A percentile compares a stretch with the other conserved stretches of the same genome.
Conservation (phyloP, 2,329 filamentous ascomycete species). For the Shiraia bambusicola region DNA sequence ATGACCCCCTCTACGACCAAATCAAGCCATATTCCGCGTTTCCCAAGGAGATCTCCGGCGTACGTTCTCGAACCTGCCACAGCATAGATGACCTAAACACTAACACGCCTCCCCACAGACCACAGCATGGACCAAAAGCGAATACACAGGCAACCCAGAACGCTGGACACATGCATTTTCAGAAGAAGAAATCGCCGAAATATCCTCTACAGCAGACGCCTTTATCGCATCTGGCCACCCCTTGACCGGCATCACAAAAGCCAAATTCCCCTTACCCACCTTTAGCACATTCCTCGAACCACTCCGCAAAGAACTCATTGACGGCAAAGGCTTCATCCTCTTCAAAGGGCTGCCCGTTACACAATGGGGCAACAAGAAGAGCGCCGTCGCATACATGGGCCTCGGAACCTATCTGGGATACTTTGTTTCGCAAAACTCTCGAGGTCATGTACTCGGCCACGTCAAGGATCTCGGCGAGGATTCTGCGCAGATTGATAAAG, state of each 20-base stretch:
- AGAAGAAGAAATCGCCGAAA: slow-evolving; percentile 65
- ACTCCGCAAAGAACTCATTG: slow-evolving; percentile 66
- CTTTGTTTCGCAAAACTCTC: slow-evolving; percentile 82
- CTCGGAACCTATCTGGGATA: slow-evolving; percentile 81
- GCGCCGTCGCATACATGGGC: slow-evolving; percentile 74
- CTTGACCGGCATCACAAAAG: slow-evolving; percentile 70
- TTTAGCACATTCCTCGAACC: slow-evolving; percentile 56
- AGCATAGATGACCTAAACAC: not conserved
- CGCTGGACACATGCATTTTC: slow-evolving; percentile 74
- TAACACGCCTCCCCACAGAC: slow-evolving; percentile 32
- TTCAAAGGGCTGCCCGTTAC: slow-evolving; percentile 82
- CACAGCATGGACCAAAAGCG: slow-evolving; percentile 70
- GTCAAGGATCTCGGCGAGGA: slow-evolving; percentile 88
- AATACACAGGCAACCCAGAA: slow-evolving; percentile 64
- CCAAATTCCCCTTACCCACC: slow-evolving; percentile 63
- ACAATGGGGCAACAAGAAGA: slow-evolving; percentile 76
- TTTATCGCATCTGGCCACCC: slow-evolving; percentile 68
- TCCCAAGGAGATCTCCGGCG: slow-evolving; percentile 67
- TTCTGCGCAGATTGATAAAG: slow-evolving; percentile 75
- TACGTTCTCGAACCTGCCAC: not conserved
- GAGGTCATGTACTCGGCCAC: slow-evolving; percentile 82
- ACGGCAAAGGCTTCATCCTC: slow-evolving; percentile 86
- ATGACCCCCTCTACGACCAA: slow-evolving; percentile 65
- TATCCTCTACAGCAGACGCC: slow-evolving; percentile 65
- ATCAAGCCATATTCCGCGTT: slow-evolving; percentile 70